Evolutionary conservation across 768 basidiomycete species (phyloP).

Genomic region (Kwoniella sp.): DNA sequence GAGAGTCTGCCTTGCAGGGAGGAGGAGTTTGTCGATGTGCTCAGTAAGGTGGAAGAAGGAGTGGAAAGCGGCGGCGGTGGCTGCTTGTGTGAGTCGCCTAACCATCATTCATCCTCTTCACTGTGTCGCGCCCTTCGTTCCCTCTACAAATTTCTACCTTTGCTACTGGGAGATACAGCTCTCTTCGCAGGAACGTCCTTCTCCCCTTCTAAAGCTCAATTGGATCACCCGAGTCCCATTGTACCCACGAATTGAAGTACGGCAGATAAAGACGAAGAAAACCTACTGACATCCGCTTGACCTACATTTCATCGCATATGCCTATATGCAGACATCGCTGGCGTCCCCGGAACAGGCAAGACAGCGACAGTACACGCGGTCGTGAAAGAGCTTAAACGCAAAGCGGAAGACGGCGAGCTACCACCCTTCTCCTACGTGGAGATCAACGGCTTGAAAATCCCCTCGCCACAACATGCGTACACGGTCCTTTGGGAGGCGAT

Average conservation of each 20-base stretch:
- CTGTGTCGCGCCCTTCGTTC: no score
- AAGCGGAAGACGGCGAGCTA: constrained; percentile 82
- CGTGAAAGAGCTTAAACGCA: constrained; percentile 81
- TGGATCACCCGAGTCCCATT: no score
- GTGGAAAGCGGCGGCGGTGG: constrained; percentile 92
- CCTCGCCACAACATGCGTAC: constrained; percentile 91
- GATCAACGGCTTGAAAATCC: constrained; percentile 91
- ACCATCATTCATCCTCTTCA: background rate
- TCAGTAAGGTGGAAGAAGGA: constrained; percentile 76
- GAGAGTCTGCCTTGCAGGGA: constrained; percentile 86
- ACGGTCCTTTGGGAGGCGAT: constrained; percentile 88
- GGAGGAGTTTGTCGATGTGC: constrained; percentile 75
- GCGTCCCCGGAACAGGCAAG: constrained; percentile 89
- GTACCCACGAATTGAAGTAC: no score
- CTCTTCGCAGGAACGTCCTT: no score
- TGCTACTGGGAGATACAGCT: no score
- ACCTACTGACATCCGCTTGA: no score
- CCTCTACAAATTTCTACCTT: no score
- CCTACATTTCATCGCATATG: no score
- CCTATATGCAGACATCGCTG: constrained; percentile 76
- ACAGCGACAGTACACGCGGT: constrained; percentile 96
- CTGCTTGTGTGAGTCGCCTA: constrained; percentile 74
- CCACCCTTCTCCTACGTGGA: constrained; percentile 96
- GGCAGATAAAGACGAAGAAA: no score
- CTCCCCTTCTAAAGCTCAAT: no score